These are phyloP conservation scores for Naematelia encephala DNA, from an alignment of 768 basidiomycete genomes.

Conservation along the genomic window DNA sequence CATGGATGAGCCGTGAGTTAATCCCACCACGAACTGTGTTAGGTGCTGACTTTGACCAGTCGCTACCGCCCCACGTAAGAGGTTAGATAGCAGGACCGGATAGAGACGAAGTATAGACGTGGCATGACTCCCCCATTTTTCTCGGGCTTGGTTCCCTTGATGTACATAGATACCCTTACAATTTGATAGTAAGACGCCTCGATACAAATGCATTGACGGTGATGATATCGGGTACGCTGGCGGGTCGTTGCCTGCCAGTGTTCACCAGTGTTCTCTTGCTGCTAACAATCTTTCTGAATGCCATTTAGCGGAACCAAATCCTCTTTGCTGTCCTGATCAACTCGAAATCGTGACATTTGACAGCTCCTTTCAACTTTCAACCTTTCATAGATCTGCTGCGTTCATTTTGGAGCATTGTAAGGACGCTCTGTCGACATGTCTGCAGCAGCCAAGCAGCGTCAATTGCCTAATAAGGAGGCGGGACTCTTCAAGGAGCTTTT, in stretches of 20 bases:
- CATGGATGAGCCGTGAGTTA: conserved; percentile 38
- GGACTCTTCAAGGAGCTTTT: conserved; percentile 81
- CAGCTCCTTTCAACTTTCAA: neutral
- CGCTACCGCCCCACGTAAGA: conserved; percentile 9
- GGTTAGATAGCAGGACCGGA: neutral
- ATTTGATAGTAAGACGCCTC: neutral
- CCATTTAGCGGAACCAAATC: neutral
- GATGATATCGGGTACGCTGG: no score
- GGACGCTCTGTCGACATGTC: conserved; percentile 19
- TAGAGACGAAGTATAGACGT: neutral
- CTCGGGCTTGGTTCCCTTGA: neutral
- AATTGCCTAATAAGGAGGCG: conserved; percentile 76
- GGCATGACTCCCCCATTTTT: neutral
- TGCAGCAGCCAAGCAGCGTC: conserved; percentile 52
- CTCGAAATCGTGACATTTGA: no score
- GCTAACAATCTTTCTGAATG: neutral
- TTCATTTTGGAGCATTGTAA: neutral
- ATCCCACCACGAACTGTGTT: neutral
- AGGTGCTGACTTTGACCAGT: neutral
- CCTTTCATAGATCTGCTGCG: neutral
- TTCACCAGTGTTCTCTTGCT: no score
- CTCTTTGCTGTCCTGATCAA: no score
- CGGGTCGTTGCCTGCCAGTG: no score
- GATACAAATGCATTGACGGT: neutral
- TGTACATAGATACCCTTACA: neutral